Conservation (phyloP, 768 basidiomycete species). For the Leccinum subgranulosum region DNA sequence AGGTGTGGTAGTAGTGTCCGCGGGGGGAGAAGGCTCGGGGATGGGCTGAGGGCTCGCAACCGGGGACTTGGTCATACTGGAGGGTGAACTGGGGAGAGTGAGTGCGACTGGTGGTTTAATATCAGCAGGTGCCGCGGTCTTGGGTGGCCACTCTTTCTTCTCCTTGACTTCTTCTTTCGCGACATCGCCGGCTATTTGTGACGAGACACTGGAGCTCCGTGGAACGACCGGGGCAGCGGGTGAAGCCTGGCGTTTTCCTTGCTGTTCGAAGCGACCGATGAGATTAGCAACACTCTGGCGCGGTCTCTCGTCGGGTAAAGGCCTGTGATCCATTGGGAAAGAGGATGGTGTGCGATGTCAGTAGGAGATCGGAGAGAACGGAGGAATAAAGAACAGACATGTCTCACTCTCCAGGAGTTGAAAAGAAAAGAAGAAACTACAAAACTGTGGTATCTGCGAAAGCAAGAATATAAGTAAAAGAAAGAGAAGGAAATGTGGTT, state of each 20-base stretch:
- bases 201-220: conserved; percentile 65
- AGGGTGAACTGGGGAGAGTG: conserved; percentile 35
- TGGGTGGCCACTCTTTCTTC: conserved; percentile 77
- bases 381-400: conserved; percentile 20
- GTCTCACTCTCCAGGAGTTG: conserved; percentile 18
- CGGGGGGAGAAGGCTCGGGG: conserved; percentile 20
- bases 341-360: conserved; percentile 6
- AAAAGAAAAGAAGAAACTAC: conserved; percentile 15
- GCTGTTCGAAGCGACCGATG: conserved; percentile 85
- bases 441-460: conserved; percentile 7
- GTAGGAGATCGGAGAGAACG: conserved; percentile 6
- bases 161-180: conserved; percentile 66
- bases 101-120: conserved; percentile 36
- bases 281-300: conserved; percentile 86
- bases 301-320: conserved; percentile 84
- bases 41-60: conserved; percentile 31
- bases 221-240: conserved; percentile 38
- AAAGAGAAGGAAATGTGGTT: conserved; percentile 13
- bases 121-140: conserved; percentile 32
- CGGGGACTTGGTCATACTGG: conserved; percentile 16
- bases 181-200: conserved; percentile 62
- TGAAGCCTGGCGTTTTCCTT: conserved; percentile 61
- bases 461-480: conserved; percentile 9
- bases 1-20: conserved; percentile 17
- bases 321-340: conserved; percentile 45